Conservation (phyloP, 2,329 filamentous ascomycete genomes). For the Myriangium duriaei region DNA sequence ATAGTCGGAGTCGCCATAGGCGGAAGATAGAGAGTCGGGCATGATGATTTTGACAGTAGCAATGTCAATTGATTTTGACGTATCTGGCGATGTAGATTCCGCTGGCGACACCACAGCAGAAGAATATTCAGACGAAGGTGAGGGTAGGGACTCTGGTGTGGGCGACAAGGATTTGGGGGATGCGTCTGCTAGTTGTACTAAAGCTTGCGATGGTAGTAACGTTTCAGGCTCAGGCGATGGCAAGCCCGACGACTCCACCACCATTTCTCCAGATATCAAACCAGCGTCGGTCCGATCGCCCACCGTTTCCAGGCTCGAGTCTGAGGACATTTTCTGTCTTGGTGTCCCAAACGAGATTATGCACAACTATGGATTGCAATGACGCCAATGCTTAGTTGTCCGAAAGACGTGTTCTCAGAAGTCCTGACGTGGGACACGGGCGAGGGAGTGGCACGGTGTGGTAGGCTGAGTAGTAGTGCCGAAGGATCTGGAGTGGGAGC, state of each 20-base stretch:
- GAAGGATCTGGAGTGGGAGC: too few relatives aligned
- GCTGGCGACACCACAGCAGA: neutral
- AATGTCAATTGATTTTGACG: neutral
- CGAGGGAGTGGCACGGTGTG: too few relatives aligned
- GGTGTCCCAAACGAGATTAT: neutral
- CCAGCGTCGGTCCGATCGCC: too few relatives aligned
- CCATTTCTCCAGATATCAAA: neutral
- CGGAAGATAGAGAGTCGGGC: slow-evolving; percentile 6
- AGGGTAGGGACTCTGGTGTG: slow-evolving; percentile 1
- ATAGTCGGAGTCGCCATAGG: slow-evolving; percentile 7
- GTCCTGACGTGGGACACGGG: neutral
- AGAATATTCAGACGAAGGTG: slow-evolving; percentile 2
- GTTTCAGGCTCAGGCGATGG: slow-evolving; percentile 4
- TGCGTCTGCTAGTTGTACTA: slow-evolving; percentile 9
- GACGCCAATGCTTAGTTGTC: neutral
- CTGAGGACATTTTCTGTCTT: neutral
- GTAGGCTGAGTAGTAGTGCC: neutral
- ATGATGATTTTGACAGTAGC: slow-evolving; percentile 4
- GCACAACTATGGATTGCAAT: too few relatives aligned
- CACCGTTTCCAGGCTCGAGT: neutral
- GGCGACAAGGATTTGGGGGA: neutral
- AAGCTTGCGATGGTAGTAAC: slow-evolving; percentile 5
- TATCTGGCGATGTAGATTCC: neutral
- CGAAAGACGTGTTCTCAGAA: neutral
- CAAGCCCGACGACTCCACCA: slow-evolving; percentile 5